Percentiles rank a stretch among this genome's conserved stretches.
phyloP scores from a whole-genome alignment of 192 early-diverging fungal genomes.

The Dissophora globulifera region DNA sequence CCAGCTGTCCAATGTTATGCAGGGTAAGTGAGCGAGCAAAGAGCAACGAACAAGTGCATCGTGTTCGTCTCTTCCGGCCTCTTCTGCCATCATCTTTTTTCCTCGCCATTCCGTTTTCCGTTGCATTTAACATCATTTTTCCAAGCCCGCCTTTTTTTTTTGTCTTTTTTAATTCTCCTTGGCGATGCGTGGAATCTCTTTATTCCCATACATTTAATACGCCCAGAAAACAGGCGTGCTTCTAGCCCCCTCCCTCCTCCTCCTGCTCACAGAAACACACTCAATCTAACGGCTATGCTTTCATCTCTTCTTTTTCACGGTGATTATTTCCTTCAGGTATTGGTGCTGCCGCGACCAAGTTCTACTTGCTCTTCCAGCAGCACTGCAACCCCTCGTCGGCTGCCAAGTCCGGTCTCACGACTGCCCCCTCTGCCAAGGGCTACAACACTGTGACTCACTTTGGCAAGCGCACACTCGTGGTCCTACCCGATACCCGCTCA shows the following conservation, averaged over 20 bases:
- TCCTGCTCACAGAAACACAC: too few relatives aligned
- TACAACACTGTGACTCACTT: slow-evolving; percentile 46
- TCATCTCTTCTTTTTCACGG: too few relatives aligned
- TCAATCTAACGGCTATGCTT: too few relatives aligned
- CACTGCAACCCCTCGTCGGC: slow-evolving; percentile 71
- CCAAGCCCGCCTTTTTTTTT: slow-evolving; percentile 10
- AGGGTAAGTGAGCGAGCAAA: too few relatives aligned
- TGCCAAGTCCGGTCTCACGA: slow-evolving; percentile 63
- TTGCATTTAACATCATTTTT: background rate
- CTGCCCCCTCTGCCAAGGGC: slow-evolving; percentile 34
- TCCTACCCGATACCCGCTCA: slow-evolving; percentile 74
- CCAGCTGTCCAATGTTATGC: slow-evolving; percentile 73
- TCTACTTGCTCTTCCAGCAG: slow-evolving; percentile 89
- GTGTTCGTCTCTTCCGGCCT: background rate
- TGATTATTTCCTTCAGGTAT: slow-evolving; percentile 52
- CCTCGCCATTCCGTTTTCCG: background rate
- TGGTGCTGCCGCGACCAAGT: slow-evolving; percentile 74
- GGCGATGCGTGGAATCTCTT: background rate
- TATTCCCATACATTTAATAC: too few relatives aligned
- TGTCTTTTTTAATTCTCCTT: slow-evolving; percentile 1
- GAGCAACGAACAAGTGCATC: too few relatives aligned
- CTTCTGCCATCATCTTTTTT: background rate
- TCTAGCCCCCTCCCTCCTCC: too few relatives aligned
- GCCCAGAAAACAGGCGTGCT: too few relatives aligned
- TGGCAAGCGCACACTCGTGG: slow-evolving; percentile 44